These are phyloP conservation scores for Eucalyptus tenuipes DNA, from an alignment of 345 rosid genomes.

Conservation along the genomic window DNA sequence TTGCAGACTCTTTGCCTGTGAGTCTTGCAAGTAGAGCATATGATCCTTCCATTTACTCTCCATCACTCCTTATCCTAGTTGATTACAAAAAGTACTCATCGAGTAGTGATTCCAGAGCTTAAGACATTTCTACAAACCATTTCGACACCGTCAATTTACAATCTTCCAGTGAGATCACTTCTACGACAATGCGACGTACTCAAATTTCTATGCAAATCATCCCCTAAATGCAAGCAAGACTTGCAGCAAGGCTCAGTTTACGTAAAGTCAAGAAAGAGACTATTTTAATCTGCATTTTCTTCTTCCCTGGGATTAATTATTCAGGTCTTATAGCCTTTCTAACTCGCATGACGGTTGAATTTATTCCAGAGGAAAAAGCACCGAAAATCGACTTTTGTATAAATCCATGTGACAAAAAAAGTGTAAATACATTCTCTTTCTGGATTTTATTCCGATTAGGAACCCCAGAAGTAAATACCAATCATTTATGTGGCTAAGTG, in stretches of 20 bases:
- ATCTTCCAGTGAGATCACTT: not conserved
- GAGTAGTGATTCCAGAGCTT: not conserved
- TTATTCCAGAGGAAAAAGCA: not conserved
- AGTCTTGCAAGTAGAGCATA: not conserved
- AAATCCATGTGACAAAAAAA: not conserved
- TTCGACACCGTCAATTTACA: not conserved
- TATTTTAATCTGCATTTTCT: not conserved
- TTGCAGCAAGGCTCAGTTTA: not conserved
- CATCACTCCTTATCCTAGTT: not conserved
- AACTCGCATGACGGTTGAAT: not conserved
- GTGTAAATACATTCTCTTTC: not conserved
- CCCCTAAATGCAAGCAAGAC: not conserved
- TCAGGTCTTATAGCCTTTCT: not conserved
- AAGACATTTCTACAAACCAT: not conserved
- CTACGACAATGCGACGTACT: not conserved
- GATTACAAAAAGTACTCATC: not conserved
- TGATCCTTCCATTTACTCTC: not conserved
- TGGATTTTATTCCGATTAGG: not conserved
- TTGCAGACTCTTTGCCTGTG: not conserved
- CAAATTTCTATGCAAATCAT: not conserved
- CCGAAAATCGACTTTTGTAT: not conserved
- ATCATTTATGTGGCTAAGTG: not conserved
- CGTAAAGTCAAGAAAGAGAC: not conserved
- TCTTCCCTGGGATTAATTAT: not conserved
- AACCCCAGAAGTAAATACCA: not conserved